These are phyloP conservation scores for Coemansia sp. DNA, from an alignment of 192 early-diverging fungal genomes.

Conservation along the genomic window DNA sequence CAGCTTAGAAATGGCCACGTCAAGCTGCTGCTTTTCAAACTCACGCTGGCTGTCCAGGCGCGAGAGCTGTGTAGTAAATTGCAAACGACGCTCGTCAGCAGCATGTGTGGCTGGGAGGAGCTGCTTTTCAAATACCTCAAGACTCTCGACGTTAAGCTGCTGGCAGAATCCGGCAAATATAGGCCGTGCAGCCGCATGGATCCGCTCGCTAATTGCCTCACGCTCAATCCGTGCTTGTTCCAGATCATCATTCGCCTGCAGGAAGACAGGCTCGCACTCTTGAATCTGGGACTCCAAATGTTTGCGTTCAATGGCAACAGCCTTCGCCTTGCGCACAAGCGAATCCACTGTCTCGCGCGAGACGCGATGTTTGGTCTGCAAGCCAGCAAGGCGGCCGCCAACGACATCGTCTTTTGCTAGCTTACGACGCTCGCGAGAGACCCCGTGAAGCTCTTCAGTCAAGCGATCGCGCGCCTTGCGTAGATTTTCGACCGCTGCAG, in stretches of 20 bases:
- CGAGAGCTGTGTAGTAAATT: conserved; percentile 77
- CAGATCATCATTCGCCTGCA: conserved; percentile 49
- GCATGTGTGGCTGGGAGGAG: conserved; percentile 73
- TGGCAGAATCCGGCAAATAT: conserved; percentile 85
- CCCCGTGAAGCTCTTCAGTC: conserved; percentile 69
- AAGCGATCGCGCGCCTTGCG: conserved; percentile 71
- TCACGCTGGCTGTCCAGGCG: conserved; percentile 77
- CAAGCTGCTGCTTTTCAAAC: conserved; percentile 76
- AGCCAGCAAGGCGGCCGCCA: conserved; percentile 61
- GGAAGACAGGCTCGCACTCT: conserved; percentile 22
- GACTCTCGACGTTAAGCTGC: conserved; percentile 68
- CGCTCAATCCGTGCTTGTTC: conserved; percentile 50
- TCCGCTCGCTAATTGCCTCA: conserved; percentile 41
- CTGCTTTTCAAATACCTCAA: conserved; percentile 86
- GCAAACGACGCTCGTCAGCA: conserved; percentile 69
- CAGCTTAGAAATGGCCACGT: conserved; percentile 65
- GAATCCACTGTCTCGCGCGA: conserved; percentile 62
- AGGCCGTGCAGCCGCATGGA: conserved; percentile 62
- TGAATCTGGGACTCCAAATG: conserved; percentile 51
- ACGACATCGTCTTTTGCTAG: conserved; percentile 65
- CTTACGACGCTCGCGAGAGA: conserved; percentile 70
- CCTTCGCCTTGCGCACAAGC: conserved; percentile 60
- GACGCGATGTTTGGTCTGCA: conserved; percentile 63
- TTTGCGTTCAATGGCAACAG: conserved; percentile 62
- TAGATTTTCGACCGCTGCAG: conserved; percentile 81